These are phyloP conservation scores for Arthroderma sp. DNA, from an alignment of 2,329 filamentous ascomycete genomes.

Conservation along the genomic window DNA sequence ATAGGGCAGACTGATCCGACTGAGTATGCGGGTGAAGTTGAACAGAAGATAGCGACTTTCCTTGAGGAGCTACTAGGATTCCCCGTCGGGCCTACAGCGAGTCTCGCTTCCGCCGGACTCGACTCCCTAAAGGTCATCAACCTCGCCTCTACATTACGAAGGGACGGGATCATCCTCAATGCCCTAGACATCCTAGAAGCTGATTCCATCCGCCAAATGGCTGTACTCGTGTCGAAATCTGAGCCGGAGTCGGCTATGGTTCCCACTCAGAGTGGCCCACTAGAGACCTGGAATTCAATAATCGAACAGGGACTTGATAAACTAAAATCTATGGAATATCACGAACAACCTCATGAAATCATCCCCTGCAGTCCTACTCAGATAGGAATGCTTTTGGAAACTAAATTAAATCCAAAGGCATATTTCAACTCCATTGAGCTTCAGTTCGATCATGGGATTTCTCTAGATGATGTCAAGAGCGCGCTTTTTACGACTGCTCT, in stretches of 20 bases:
- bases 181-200: constrained; percentile 52
- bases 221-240: constrained; percentile 19
- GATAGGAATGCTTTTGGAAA: constrained; percentile 68
- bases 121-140: constrained; percentile 55
- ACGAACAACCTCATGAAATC: constrained; percentile 26
- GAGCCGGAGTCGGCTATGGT: background rate
- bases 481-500: constrained; percentile 42
- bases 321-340: constrained; percentile 28
- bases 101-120: constrained; percentile 46
- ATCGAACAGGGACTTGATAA: constrained; percentile 26
- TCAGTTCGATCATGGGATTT: constrained; percentile 35
- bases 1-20: constrained; percentile 9
- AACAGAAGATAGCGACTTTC: constrained; percentile 29
- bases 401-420: constrained; percentile 43
- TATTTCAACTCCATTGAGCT: constrained; percentile 74
- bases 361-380: constrained; percentile 62
- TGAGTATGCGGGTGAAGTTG: constrained; percentile 18
- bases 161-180: constrained; percentile 42
- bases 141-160: constrained; percentile 53
- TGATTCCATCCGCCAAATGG: constrained; percentile 35
- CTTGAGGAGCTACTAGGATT: constrained; percentile 35
- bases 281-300: constrained; percentile 17
- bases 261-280: constrained; percentile 9
- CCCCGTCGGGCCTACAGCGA: constrained; percentile 28
- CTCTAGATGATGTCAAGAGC: constrained; percentile 31